Percentiles rank a stretch among this genome's conserved stretches.
Evolutionary conservation across 371 early-diverging fungal species (phyloP).

Genomic region (Lichtheimia ornata): DNA sequence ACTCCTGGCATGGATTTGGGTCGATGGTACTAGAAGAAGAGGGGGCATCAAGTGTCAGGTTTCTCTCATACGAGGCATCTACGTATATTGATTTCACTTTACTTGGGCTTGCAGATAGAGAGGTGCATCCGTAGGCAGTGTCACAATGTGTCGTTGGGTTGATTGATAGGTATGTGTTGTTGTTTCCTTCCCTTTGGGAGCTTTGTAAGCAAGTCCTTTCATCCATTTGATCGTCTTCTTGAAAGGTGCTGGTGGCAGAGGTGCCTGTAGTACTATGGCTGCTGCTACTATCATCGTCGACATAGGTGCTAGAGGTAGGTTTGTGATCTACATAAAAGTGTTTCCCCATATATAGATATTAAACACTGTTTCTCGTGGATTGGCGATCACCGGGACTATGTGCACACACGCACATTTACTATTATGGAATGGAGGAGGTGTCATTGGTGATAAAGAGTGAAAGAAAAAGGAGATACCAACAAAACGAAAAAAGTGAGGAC

Average conservation of each 20-base stretch:
- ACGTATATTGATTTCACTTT: neutral
- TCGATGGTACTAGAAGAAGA: slow-evolving; percentile 7
- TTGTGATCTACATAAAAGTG: slow-evolving; percentile 2
- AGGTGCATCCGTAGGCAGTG: neutral
- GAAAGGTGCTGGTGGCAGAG: neutral
- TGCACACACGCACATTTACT: slow-evolving; percentile 6
- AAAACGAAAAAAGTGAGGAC: no score
- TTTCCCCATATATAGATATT: slow-evolving; percentile 5
- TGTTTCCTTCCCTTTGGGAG: neutral
- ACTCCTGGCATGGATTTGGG: neutral
- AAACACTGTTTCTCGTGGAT: neutral
- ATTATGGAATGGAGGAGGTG: slow-evolving; percentile 3
- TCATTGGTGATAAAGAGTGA: neutral
- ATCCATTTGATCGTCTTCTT: neutral
- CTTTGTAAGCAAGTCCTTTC: neutral
- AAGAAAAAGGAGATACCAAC: no score
- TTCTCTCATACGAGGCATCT: neutral
- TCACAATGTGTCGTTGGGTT: neutral
- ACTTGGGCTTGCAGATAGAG: slow-evolving; percentile 6
- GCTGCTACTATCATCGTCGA: neutral
- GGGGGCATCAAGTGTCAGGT: neutral
- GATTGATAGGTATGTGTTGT: neutral
- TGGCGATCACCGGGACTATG: neutral
- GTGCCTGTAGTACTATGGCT: neutral
- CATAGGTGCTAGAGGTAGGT: neutral